Percentiles rank a stretch among this genome's conserved stretches.
Evolutionary conservation across 176 grass and related monocot species (phyloP).

Genomic region (Zea mays): Zm-B73-REFERENCE-NAM-5.0 NC_050096.1:258323501-258324000

Average conservation of each 20-base stretch:
- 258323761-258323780: constrained; percentile 17
- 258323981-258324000: neutral
- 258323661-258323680: neutral
- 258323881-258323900: neutral
- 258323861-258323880: constrained; percentile 13
- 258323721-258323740: neutral
- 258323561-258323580: constrained; percentile 17
- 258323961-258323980: neutral
- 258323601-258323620: constrained; percentile 27
- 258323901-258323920: neutral
- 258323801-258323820: neutral
- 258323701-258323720: neutral
- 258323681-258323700: neutral
- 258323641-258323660: neutral
- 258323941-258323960: constrained; percentile 8
- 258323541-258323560: constrained; percentile 44
- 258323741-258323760: constrained; percentile 20
- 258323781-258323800: constrained; percentile 23
- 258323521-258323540: neutral
- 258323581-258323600: constrained; percentile 42
- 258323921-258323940: constrained; percentile 35
- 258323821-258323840: neutral
- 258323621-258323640: neutral
- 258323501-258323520: neutral
- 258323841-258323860: constrained; percentile 16